Evolutionary conservation across 768 basidiomycete species (phyloP), one percentile per base, ranked within the genome.

Genomic region (Phylloporus arenicola): DNA sequence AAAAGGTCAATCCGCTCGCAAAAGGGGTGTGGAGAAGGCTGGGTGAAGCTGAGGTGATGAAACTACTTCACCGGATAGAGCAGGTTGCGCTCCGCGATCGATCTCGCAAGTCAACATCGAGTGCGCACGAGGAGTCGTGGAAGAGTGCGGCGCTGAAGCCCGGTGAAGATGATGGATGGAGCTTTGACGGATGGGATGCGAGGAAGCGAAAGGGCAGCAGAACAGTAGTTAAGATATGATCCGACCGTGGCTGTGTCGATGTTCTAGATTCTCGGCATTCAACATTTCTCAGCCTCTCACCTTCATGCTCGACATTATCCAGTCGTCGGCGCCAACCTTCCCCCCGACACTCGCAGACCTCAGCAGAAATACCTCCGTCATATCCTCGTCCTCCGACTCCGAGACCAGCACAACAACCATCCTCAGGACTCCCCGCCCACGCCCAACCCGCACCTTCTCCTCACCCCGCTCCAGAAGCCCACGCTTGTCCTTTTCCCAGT

Each of bases 321-420:
- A 22, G 12, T 4, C 39, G 22, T 7, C 39, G 1, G 10, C 30
- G 20, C 59, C 57, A 3, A 47, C 65, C 25, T 60, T 61, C 14
- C 60, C 67, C 3, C 75, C 71, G 3, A 70, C 73, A 0, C 71
- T 88, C 50, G 80, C 83, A 43, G 81, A 83, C 63, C 76, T 88
- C 45, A 84, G 82, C 70, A 78, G 86, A 64, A 86, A 86, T 71
- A 76, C 86, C 1, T 86, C 86, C 12, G 86, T 85, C 63, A 84
- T 88, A 50, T 87, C 80, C 3, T 76, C 84, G 0, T 80, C 76
- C 37, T 83, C 81, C 53, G 77, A 75, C 61, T 83, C 82, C 33
- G 76, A 78, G 14, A 69, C 73, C 37, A 63, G 56, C 68, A 71
- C 45, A 0, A 72, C 72, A 39, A 67, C 72, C 44, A 48, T 72